Percentiles rank a stretch among this genome's conserved stretches.
Evolutionary conservation across 148 eudicot genomes (phyloP).

Genomic region (Rhododendron griersonianum): DNA sequence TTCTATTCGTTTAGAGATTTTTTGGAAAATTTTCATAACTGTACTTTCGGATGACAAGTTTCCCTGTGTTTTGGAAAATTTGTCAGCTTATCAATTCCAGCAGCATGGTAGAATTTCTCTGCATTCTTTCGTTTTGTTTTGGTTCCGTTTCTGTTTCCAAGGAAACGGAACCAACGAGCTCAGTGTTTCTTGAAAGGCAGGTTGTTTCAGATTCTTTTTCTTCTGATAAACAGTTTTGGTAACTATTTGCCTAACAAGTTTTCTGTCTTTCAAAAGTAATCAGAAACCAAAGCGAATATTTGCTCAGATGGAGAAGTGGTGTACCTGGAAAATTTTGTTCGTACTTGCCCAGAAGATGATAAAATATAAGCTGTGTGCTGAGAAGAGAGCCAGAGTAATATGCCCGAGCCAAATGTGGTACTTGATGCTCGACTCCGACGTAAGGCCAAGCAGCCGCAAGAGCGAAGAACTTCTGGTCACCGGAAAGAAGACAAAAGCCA

Average conservation of each 20-base stretch:
- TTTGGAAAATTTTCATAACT: background rate
- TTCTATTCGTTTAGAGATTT: background rate
- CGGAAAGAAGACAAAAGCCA: constrained; percentile 41
- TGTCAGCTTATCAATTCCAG: background rate
- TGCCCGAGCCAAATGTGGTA: constrained; percentile 54
- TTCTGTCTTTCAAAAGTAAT: background rate
- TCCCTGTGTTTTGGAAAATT: background rate
- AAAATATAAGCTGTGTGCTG: constrained; percentile 35
- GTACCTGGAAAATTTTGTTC: constrained; percentile 23
- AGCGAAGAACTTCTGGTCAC: constrained; percentile 38
- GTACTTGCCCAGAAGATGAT: constrained; percentile 31
- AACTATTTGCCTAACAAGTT: background rate
- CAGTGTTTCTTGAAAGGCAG: too few species aligned
- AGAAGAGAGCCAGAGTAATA: constrained; percentile 34
- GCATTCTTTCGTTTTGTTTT: too few species aligned
- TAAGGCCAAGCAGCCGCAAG: constrained; percentile 31
- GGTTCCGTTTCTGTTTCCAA: background rate
- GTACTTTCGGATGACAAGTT: background rate
- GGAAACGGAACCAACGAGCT: background rate
- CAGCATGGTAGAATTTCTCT: background rate
- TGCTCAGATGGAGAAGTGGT: background rate
- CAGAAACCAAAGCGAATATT: background rate
- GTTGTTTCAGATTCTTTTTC: background rate
- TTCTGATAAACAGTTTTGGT: background rate
- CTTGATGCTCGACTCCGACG: constrained; percentile 37